Evolutionary conservation across 1,139 yeast genomes (phyloP).

Genomic region (Entelexis sorbosivorans): DNA sequence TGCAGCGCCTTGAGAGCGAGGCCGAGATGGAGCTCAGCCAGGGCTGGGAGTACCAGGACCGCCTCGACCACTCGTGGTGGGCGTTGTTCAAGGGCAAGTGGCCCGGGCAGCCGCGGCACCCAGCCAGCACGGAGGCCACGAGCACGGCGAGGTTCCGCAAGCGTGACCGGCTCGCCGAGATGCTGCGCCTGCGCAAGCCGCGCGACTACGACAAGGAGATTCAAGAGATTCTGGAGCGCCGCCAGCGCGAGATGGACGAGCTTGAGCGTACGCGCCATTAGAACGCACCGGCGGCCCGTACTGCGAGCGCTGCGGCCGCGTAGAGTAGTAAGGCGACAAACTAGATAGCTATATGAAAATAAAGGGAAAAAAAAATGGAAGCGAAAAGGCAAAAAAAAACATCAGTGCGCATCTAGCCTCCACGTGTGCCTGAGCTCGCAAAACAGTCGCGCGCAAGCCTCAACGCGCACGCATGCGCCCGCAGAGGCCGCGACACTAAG

Average conservation of each 20-base stretch:
- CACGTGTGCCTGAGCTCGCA: no score
- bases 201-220: conserved; percentile 33
- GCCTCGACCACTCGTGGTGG: conserved; percentile 22
- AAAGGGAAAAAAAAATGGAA: no score
- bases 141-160: conserved; percentile 15
- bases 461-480: no score
- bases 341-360: no score
- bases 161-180: conserved; percentile 20
- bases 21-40: conserved; percentile 65
- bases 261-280: not conserved
- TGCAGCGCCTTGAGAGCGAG: conserved; percentile 59
- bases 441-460: no score
- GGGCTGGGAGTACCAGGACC: conserved; percentile 50
- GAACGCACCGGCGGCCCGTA: no score
- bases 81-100: conserved; percentile 20
- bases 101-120: conserved; percentile 23
- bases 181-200: conserved; percentile 19
- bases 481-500: no score
- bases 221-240: conserved; percentile 31
- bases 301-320: no score
- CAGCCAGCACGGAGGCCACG: not conserved
- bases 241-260: conserved; percentile 26
- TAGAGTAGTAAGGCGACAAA: no score
- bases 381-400: no score
- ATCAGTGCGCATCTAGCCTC: no score